Conservation (phyloP, 2,329 filamentous ascomycete genomes). For the Botryotinia narcissicola region DNA sequence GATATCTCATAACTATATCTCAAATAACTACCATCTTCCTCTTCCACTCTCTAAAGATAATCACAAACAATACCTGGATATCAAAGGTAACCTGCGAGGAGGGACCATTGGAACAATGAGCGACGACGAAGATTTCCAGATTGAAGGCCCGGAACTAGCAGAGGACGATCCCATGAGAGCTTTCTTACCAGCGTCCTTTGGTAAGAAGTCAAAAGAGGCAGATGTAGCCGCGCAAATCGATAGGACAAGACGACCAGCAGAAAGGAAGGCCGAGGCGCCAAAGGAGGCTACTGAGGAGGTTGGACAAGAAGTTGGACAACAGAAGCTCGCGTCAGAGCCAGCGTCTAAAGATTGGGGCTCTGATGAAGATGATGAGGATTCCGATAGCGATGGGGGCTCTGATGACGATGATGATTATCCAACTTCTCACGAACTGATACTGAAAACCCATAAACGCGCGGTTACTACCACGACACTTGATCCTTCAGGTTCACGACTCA, state of each 20-base stretch:
- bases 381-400: conserved; percentile 55
- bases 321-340: conserved; percentile 34
- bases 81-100: neutral
- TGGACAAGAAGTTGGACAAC: conserved; percentile 29
- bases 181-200: conserved; percentile 81
- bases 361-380: conserved; percentile 47
- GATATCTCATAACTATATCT: neutral
- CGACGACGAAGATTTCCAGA: conserved; percentile 58
- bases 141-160: conserved; percentile 54
- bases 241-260: conserved; percentile 63
- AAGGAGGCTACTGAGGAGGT: conserved; percentile 22
- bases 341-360: conserved; percentile 41
- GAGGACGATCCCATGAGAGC: conserved; percentile 69
- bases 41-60: neutral
- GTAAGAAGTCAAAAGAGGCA: conserved; percentile 72
- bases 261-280: conserved; percentile 33
- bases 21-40: too few species aligned
- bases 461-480: conserved; percentile 84
- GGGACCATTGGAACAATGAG: conserved; percentile 45
- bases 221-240: conserved; percentile 80
- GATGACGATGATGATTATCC: conserved; percentile 85
- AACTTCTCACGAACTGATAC: conserved; percentile 84
- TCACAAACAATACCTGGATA: neutral
- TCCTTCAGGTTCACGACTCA: conserved; percentile 76
- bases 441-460: conserved; percentile 88